Base-by-base conservation (phyloP, 2,329 filamentous ascomycete genomes). In the Aspergillus neotritici region DNA sequence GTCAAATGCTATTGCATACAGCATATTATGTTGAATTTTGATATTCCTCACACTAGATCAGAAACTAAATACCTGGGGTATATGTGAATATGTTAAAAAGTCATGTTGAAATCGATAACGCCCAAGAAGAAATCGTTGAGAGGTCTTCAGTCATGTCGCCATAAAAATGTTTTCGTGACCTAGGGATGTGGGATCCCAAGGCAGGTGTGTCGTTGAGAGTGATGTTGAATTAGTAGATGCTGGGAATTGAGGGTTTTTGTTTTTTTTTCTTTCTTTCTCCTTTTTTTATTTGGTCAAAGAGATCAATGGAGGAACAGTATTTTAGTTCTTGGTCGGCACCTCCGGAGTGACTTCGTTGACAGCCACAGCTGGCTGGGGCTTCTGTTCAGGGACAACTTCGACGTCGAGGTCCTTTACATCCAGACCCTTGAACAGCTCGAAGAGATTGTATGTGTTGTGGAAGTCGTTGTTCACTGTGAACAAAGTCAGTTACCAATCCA, bases 391-490 rank as follows among this genome's bases (percentile, higher is more conserved):
- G 11, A 54, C 35, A 2, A 66, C 34, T 48, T 65, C 63, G 15
- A 55, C 49, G 12, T 66, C 56, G 33, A 70, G 48, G 35, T 67
- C 61, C 44, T 66, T 64, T 44, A 70, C 54, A 12, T 56, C 53
- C 13, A 98, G 75, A 16, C 81, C 88, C 12, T 90, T 79, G 63
- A 98, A 93, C 17, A 97, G 74, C 35, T 86, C 79, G 64, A 95
- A 97, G 54, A 98, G 86, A 43, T 82, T 83, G 40, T 81, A 77
- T 43, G 80, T 81, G 56, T 88, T 77, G 65, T 94, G 88, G 82
- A 98, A 98, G 65, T 98, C 89, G 62, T 98, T 98, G 73, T 98
- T 89, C 21, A 98, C 93, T 90, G 52, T 14, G 13, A 14, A 42
- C 35, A 10, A 34, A 35, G 41, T 63, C 47, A 64, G 62, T 49